Conservation (phyloP, 352 stramenopile genomes). For the Phytophthora aleatoria region DNA sequence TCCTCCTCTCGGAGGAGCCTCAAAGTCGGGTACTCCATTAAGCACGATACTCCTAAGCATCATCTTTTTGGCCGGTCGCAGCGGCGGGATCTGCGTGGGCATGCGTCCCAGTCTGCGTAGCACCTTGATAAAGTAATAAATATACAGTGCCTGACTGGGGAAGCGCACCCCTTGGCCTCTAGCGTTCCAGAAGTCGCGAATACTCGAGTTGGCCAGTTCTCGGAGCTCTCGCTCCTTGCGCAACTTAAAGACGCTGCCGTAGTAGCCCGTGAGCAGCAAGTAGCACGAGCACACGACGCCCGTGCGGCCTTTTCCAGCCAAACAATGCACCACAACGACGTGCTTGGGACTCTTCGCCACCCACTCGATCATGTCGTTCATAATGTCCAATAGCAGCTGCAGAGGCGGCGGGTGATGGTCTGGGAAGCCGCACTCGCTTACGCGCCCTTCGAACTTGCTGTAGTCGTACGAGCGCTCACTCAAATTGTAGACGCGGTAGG, state of each 20-base stretch:
- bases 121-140: constrained; percentile 89
- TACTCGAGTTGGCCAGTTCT: constrained; percentile 66
- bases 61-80: constrained; percentile 66
- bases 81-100: constrained; percentile 59
- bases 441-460: constrained; percentile 67
- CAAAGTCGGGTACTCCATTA: constrained; percentile 82
- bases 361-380: constrained; percentile 87
- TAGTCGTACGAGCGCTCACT: constrained; percentile 86
- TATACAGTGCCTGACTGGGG: constrained; percentile 84
- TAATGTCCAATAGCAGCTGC: constrained; percentile 80
- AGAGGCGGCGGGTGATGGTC: constrained; percentile 83
- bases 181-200: constrained; percentile 78
- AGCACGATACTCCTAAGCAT: constrained; percentile 60
- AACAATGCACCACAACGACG: constrained; percentile 81
- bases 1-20: constrained; percentile 57
- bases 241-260: constrained; percentile 72
- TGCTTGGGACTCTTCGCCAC: constrained; percentile 65
- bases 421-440: constrained; percentile 79
- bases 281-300: constrained; percentile 87
- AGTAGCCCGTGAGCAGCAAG: constrained; percentile 74
- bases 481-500: constrained; percentile 85
- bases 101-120: constrained; percentile 51
- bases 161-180: constrained; percentile 83
- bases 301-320: constrained; percentile 81
- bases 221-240: constrained; percentile 66